These are phyloP conservation scores for Solanum bulbocastanum DNA, from an alignment of 257 asterid species.

Conservation along the genomic window DNA sequence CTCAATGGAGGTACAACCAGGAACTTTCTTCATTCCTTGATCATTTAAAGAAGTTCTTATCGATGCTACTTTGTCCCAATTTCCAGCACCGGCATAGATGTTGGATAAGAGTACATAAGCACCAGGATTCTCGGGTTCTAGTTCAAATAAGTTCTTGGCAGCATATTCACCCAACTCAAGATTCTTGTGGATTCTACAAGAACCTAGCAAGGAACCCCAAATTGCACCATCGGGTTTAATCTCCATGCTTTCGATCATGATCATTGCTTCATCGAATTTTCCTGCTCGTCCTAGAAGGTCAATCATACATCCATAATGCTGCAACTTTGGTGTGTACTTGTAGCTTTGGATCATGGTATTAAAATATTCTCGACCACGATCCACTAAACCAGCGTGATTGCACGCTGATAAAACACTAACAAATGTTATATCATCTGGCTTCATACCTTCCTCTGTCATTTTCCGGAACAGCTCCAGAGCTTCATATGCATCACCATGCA, in stretches of 20 bases:
- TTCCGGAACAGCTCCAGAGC: constrained; percentile 13
- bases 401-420: constrained; percentile 21
- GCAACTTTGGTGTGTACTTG: constrained; percentile 8
- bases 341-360: constrained; percentile 11
- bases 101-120: constrained; percentile 21
- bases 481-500: constrained; percentile 15
- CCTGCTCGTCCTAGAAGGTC: constrained; percentile 23
- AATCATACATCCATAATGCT: constrained; percentile 26
- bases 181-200: constrained; percentile 21
- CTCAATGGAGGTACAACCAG: constrained; percentile 17
- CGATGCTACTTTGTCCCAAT: constrained; percentile 21
- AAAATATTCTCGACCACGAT: constrained; percentile 11
- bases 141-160: constrained; percentile 7
- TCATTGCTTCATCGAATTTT: constrained; percentile 13
- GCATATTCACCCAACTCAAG: constrained; percentile 20
- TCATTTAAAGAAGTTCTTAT: constrained; percentile 14
- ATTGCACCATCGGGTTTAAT: constrained; percentile 20
- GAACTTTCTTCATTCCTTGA: constrained; percentile 17
- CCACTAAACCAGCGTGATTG: constrained; percentile 18
- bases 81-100: constrained; percentile 18
- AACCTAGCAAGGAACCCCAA: constrained; percentile 23
- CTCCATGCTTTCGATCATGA: constrained; percentile 6
- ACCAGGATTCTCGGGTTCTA: constrained; percentile 15
- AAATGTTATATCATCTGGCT: constrained; percentile 17
- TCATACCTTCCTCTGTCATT: neutral